Percentiles rank a stretch among this genome's conserved stretches.
These are phyloP conservation scores for Nyctanthes arbortristis DNA, from an alignment of 257 asterid genomes.

Conservation along the genomic window DNA sequence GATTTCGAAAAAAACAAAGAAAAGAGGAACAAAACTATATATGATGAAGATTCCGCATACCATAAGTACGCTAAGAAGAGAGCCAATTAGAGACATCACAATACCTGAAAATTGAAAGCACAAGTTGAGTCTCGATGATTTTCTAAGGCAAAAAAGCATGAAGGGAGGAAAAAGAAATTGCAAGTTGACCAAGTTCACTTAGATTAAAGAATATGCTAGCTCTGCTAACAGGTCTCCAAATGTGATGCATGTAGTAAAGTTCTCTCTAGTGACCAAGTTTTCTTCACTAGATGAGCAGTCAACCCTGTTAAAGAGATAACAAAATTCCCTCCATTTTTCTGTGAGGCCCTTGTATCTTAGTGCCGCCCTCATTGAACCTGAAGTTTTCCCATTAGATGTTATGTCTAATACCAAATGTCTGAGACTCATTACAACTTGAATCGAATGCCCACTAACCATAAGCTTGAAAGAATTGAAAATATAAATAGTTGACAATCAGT, in stretches of 20 bases:
- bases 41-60: constrained; percentile 35
- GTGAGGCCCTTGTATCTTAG: too few species aligned
- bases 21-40: not conserved
- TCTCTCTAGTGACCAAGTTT: not conserved
- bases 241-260: not conserved
- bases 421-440: not conserved
- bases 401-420: not conserved
- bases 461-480: too few species aligned
- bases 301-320: too few species aligned
- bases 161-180: not conserved
- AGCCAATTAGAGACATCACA: constrained; percentile 85
- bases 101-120: constrained; percentile 50
- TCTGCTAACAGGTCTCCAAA: not conserved
- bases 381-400: not conserved
- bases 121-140: not conserved
- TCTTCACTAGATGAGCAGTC: too few species aligned
- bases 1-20: not conserved
- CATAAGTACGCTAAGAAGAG: constrained; percentile 75
- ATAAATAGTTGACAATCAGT: not conserved
- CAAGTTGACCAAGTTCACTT: too few species aligned
- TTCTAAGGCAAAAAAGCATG: not conserved
- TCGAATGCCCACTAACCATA: not conserved
- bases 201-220: not conserved
- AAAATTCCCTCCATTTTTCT: too few species aligned
- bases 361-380: not conserved